Evolutionary conservation across 2,329 filamentous ascomycete species (phyloP).

Genomic region (Diplocarpon mali): DNA sequence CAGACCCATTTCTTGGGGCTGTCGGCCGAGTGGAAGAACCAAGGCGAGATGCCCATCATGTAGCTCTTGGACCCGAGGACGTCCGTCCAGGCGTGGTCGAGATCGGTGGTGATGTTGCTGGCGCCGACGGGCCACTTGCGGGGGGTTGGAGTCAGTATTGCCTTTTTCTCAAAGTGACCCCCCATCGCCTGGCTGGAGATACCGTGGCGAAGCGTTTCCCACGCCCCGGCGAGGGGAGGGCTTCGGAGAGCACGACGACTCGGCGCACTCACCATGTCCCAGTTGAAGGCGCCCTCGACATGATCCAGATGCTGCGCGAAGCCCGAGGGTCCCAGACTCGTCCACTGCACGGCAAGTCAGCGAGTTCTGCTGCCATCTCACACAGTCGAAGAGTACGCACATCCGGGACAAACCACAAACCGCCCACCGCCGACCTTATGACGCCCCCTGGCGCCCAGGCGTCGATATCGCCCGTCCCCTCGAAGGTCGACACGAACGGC

Average conservation of each 20-base stretch:
- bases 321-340: slow-evolving; percentile 28
- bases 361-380: background rate
- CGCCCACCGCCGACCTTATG: slow-evolving; percentile 29
- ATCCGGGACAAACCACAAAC: slow-evolving; percentile 36
- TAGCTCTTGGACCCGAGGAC: slow-evolving; percentile 30
- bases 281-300: slow-evolving; percentile 32
- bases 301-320: slow-evolving; percentile 22
- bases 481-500: slow-evolving; percentile 42
- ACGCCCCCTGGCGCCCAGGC: slow-evolving; percentile 31
- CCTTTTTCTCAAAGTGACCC: no score
- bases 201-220: no score
- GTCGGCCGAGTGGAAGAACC: slow-evolving; percentile 48
- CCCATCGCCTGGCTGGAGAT: no score
- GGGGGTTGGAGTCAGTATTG: no score
- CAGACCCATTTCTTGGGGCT: slow-evolving; percentile 54
- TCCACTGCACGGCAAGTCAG: slow-evolving; percentile 25
- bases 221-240: no score
- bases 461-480: slow-evolving; percentile 32
- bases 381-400: background rate
- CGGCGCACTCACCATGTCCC: slow-evolving; percentile 27
- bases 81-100: slow-evolving; percentile 32
- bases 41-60: slow-evolving; percentile 47
- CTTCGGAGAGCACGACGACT: no score
- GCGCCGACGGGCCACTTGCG: slow-evolving; percentile 29
- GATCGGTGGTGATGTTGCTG: slow-evolving; percentile 27